These are phyloP conservation scores for Rhizopogon vulgaris DNA, from an alignment of 768 basidiomycete genomes.

Conservation along the genomic window DNA sequence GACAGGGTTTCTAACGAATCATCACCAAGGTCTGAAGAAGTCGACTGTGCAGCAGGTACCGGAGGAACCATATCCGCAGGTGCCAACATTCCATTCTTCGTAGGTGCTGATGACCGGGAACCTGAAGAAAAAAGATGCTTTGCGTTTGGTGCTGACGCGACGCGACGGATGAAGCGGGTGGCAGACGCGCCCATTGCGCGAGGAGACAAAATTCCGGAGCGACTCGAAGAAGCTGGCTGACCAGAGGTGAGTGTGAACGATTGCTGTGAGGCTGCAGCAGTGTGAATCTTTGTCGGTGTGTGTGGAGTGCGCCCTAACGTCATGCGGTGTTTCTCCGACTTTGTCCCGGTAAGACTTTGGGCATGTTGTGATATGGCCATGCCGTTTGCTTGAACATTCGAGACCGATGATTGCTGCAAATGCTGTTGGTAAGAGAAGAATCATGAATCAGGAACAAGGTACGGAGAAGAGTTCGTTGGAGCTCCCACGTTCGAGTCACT, in stretches of 20 bases:
- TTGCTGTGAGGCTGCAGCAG: conserved; percentile 33
- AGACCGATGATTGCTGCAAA: conserved; percentile 3
- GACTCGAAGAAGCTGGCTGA: conserved; percentile 25
- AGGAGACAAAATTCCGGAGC: conserved; percentile 55
- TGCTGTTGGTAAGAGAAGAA: conserved; percentile 7
- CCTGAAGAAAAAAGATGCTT: conserved; percentile 77
- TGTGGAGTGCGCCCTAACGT: conserved; percentile 42
- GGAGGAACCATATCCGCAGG: conserved; percentile 59
- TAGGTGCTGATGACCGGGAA: conserved; percentile 51
- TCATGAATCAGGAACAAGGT: conserved; percentile 23
- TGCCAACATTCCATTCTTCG: conserved; percentile 74
- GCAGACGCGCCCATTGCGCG: conserved; percentile 68
- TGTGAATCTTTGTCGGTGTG: conserved; percentile 18
- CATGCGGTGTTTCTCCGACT: conserved; percentile 42
- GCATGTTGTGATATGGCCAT: conserved; percentile 20
- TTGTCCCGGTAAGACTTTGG: conserved; percentile 30
- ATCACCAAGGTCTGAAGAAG: conserved; percentile 51
- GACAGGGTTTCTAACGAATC: conserved; percentile 77
- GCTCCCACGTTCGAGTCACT: conserved; percentile 53
- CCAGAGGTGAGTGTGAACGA: conserved; percentile 29
- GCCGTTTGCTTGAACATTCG: conserved; percentile 13
- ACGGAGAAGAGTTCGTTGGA: conserved; percentile 21
- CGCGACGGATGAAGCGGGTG: conserved; percentile 87
- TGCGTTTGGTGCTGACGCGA: conserved; percentile 94
- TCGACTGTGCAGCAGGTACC: conserved; percentile 42